phyloP scores from a whole-genome alignment of 495 filamentous ascomycete species.

The Elasticomyces elasticus region DNA sequence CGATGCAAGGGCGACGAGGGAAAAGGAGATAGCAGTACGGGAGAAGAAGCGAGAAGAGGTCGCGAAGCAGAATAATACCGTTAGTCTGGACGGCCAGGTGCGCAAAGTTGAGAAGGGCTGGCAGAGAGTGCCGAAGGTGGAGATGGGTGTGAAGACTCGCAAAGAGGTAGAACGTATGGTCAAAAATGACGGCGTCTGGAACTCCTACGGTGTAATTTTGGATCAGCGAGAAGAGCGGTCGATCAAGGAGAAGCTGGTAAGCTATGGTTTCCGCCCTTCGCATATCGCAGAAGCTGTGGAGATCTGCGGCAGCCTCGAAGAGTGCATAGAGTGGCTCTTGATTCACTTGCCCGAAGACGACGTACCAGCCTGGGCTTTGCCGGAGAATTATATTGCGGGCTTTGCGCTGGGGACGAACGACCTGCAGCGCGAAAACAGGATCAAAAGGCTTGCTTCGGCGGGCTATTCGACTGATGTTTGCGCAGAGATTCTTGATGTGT shows the following conservation, averaged over 20 bases:
- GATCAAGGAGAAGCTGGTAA: conserved; percentile 63
- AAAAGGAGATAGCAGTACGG: conserved; percentile 52
- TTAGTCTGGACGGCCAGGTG: conserved; percentile 25
- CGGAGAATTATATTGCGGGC: conserved; percentile 80
- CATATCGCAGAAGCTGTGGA: conserved; percentile 82
- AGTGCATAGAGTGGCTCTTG: conserved; percentile 83
- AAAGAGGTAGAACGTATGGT: conserved; percentile 68
- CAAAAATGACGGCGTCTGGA: conserved; percentile 72
- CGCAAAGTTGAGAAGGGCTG: conserved; percentile 54
- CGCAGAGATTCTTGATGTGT: conserved; percentile 56
- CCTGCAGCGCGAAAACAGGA: conserved; percentile 62
- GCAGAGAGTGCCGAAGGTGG: conserved; percentile 77
- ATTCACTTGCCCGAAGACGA: conserved; percentile 97
- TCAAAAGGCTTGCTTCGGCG: conserved; percentile 69
- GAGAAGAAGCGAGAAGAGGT: conserved; percentile 28
- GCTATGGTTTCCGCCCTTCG: conserved; percentile 71
- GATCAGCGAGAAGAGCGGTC: conserved; percentile 42
- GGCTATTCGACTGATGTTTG: conserved; percentile 83
- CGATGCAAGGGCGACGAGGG: conserved; percentile 55
- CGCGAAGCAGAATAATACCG: conserved; percentile 28
- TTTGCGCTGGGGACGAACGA: conserved; percentile 73
- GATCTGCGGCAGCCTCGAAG: conserved; percentile 85
- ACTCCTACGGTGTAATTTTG: conserved; percentile 61
- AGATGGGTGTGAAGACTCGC: conserved; percentile 74
- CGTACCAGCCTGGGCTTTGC: conserved; percentile 76